Percentiles rank a stretch among this genome's conserved stretches.
Evolutionary conservation across 352 stramenopile genomes (phyloP).

Genomic region (Peronospora farinosa): DNA sequence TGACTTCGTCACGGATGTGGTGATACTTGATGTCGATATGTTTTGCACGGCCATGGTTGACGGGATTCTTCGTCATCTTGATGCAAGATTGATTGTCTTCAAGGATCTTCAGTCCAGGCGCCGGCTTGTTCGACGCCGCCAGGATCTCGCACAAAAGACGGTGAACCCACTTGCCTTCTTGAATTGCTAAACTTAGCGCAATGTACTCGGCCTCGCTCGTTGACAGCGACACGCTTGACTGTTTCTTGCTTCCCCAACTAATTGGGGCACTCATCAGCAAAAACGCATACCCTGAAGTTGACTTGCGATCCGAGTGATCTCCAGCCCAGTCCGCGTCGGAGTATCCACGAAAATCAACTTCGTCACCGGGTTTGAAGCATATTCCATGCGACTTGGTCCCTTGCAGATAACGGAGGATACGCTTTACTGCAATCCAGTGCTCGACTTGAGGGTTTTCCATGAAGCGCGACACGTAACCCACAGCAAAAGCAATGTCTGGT

Average conservation of each 20-base stretch:
- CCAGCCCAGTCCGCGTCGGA: conserved; percentile 13
- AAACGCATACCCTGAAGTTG: conserved; percentile 8
- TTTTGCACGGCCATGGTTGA: no score
- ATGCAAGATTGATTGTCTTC: conserved; percentile 14
- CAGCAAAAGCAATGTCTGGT: conserved; percentile 15
- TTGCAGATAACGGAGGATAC: conserved; percentile 18
- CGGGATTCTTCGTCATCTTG: no score
- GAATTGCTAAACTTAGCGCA: conserved; percentile 2
- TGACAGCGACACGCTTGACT: conserved; percentile 8
- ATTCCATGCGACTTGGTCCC: conserved; percentile 19
- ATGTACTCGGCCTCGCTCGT: conserved; percentile 12
- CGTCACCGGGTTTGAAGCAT: conserved; percentile 3
- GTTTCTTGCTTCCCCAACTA: conserved; percentile 8
- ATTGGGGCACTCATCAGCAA: neutral
- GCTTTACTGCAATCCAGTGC: conserved; percentile 17
- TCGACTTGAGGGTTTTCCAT: conserved; percentile 20
- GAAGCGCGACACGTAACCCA: conserved; percentile 16
- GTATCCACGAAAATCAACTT: conserved; percentile 10
- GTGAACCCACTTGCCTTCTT: conserved; percentile 7
- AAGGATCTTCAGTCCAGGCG: conserved; percentile 8
- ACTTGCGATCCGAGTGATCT: conserved; percentile 9
- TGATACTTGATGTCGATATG: no score
- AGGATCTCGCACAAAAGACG: conserved; percentile 7
- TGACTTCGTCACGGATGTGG: no score
- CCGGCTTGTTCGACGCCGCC: neutral